A percentile compares a stretch with the other conserved stretches of the same genome.
These are phyloP conservation scores for Amanita subjunquillea DNA, from an alignment of 768 basidiomycete genomes.

Conservation along the genomic window DNA sequence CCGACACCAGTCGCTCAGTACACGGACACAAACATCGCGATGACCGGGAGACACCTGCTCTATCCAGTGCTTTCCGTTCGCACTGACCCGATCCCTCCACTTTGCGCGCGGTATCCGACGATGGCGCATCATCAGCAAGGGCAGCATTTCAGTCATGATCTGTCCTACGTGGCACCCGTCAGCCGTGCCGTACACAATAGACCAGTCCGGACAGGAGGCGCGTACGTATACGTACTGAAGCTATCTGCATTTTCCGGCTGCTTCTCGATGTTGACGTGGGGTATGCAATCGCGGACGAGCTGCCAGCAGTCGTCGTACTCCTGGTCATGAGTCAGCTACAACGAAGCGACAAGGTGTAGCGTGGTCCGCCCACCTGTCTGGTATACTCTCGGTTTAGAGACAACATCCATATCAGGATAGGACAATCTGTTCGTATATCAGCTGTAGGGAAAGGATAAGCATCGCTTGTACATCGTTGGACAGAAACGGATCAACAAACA, in stretches of 20 bases:
- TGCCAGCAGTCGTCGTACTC: slow-evolving; percentile 65
- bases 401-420: slow-evolving; percentile 74
- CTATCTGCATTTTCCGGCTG: slow-evolving; percentile 50
- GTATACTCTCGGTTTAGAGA: slow-evolving; percentile 68
- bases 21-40: background rate
- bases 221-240: slow-evolving; percentile 42
- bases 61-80: slow-evolving; percentile 72
- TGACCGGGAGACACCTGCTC: slow-evolving; percentile 42
- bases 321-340: slow-evolving; percentile 13
- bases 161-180: slow-evolving; percentile 32
- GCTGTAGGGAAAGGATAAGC: background rate
- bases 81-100: slow-evolving; percentile 56
- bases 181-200: background rate
- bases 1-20: background rate
- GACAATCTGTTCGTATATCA: slow-evolving; percentile 30
- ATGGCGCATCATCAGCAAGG: slow-evolving; percentile 80
- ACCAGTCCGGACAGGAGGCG: background rate
- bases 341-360: slow-evolving; percentile 4
- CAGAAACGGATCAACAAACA: background rate
- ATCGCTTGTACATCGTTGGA: too few species aligned
- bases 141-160: slow-evolving; percentile 64
- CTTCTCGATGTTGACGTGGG: slow-evolving; percentile 42
- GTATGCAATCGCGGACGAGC: slow-evolving; percentile 50
- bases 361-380: slow-evolving; percentile 35
- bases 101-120: slow-evolving; percentile 66